Evolutionary conservation across 2,329 filamentous ascomycete genomes (phyloP), one percentile per base, ranked within the genome.

Genomic region (Fusarium pseudocircinatum): DNA sequence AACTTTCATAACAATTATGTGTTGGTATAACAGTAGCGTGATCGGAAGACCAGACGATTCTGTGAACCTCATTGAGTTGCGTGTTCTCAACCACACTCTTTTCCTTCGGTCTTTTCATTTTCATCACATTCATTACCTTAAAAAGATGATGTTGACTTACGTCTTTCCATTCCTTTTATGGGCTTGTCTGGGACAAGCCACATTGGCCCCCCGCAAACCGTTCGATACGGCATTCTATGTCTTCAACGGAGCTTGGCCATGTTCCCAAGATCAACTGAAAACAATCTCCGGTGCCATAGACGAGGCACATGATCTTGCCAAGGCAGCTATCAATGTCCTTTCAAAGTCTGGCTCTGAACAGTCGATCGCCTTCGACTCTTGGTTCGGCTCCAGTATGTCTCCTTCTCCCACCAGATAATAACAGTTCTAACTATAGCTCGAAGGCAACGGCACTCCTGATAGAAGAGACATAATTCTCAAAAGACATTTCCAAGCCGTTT

Each of bases 341-440:
- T 47, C 40, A 1, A 58, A 36, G n/a, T 0, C 54, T 22, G 30
- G n/a, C 0, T 30, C 54, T 4, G 40, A 58, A 4, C 40, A 47
- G 6, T 47, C 54, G 4, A 47, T 58, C 14, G 54, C 54, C 18
- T 58, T 46, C 15, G n/a, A 24, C 11, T 47, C 54, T 22, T 58
- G 54, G 54, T 58, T 58, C 6, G 54, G 54, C 20, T 26, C 40
- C 4, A 58, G 54, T 36, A 28, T 36, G 6, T 36, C 13, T 13
- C 11, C 20, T 20, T 28, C n/a, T n/a, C n/a, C n/a, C n/a, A n/a
- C n/a, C n/a, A n/a, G n/a, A n/a, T n/a, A n/a, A n/a, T n/a, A 53
- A 22, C 18, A 7, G 6, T 12, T 39, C 50, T 53, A 16, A 39
- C 7, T 1, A 10, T 2, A 18, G 1, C 5, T 22, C 2, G 0